Percentiles rank a stretch among this genome's conserved stretches.
Evolutionary conservation across 2,329 filamentous ascomycete genomes (phyloP).

Genomic region (Xylariaceae sp.): DNA sequence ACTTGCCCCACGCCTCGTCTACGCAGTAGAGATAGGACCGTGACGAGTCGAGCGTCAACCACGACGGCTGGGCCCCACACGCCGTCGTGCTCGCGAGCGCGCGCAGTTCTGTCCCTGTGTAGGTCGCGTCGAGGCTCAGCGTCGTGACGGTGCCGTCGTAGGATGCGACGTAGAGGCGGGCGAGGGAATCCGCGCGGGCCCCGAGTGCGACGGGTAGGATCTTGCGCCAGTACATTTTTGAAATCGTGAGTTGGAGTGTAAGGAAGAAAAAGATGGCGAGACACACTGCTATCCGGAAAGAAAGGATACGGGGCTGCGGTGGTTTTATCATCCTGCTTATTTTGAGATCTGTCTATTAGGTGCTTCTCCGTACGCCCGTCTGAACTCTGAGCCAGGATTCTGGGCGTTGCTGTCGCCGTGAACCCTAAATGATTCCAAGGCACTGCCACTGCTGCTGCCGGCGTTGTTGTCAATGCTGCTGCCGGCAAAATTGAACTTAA

Average conservation of each 20-base stretch:
- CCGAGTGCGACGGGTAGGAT: conserved; percentile 26
- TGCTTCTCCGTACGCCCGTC: too few species aligned
- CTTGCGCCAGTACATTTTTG: conserved; percentile 27
- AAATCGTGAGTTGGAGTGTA: conserved; percentile 4
- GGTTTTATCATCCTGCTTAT: too few species aligned
- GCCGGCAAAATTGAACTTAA: too few species aligned
- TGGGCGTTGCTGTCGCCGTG: too few species aligned
- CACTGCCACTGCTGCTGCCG: too few species aligned
- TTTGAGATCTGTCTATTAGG: too few species aligned
- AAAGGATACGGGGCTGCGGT: too few species aligned
- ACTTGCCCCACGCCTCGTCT: conserved; percentile 45
- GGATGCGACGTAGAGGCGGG: conserved; percentile 44
- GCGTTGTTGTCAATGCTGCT: too few species aligned
- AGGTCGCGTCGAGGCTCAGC: conserved; percentile 37
- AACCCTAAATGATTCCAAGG: too few species aligned
- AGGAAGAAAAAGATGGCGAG: conserved; percentile 11
- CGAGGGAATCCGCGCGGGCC: conserved; percentile 33
- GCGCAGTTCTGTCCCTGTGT: conserved; percentile 35
- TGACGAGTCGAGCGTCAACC: conserved; percentile 52
- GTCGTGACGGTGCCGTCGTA: conserved; percentile 46
- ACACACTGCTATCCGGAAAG: not conserved
- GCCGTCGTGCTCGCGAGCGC: conserved; percentile 39
- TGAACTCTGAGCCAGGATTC: too few species aligned
- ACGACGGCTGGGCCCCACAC: conserved; percentile 53
- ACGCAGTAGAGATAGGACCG: conserved; percentile 52